A percentile compares a stretch with the other conserved stretches of the same genome.
These are phyloP conservation scores for Helicocarpus griseus DNA, from an alignment of 2,329 filamentous ascomycete genomes.

Conservation along the genomic window DNA sequence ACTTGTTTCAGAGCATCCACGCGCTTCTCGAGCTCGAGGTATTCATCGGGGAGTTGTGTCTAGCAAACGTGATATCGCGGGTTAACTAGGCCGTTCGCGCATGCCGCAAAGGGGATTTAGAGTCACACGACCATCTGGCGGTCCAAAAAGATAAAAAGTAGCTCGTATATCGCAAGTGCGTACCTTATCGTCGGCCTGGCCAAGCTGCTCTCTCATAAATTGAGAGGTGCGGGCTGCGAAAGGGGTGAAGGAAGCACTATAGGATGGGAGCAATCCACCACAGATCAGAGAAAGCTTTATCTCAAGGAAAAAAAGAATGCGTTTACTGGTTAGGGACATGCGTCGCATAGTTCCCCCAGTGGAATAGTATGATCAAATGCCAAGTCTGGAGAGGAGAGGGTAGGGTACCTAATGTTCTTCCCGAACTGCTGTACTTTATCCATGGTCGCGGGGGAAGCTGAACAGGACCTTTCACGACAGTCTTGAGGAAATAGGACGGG, in stretches of 20 bases:
- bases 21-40: conserved; percentile 96
- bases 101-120: not conserved
- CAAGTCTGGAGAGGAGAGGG: conserved; percentile 8
- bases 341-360: conserved; percentile 25
- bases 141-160: too few relatives aligned
- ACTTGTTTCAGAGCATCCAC: conserved; percentile 95
- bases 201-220: conserved; percentile 95
- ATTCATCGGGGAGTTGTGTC: conserved; percentile 95
- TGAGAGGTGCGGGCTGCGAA: conserved; percentile 92
- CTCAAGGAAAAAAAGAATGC: not conserved
- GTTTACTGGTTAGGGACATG: conserved; percentile 12
- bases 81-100: not conserved
- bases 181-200: conserved; percentile 89
- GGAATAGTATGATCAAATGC: conserved; percentile 11
- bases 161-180: conserved; percentile 3
- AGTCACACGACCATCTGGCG: not conserved
- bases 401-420: conserved; percentile 54
- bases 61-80: conserved; percentile 27
- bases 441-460: conserved; percentile 37
- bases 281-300: not conserved
- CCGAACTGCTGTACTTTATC: conserved; percentile 61
- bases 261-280: conserved; percentile 34
- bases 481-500: not conserved
- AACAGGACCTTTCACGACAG: not conserved
- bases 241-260: conserved; percentile 75